These are phyloP conservation scores for Colletotrichum sp. DNA, from an alignment of 2,329 filamentous ascomycete species.

Conservation along the genomic window DNA sequence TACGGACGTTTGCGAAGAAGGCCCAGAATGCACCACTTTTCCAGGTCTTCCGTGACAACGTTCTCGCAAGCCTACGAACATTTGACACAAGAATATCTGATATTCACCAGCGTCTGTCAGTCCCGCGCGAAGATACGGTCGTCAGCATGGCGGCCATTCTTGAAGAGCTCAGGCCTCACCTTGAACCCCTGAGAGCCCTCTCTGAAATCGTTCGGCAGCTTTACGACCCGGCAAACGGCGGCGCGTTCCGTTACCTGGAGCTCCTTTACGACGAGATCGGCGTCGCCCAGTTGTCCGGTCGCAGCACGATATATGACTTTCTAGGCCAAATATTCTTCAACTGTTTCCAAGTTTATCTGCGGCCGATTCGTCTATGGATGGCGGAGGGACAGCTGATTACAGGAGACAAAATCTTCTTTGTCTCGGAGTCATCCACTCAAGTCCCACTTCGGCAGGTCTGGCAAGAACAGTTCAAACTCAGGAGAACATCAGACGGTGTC, in stretches of 20 bases:
- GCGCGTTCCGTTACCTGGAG: conserved; percentile 79
- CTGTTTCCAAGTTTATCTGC: conserved; percentile 83
- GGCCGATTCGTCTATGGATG: conserved; percentile 85
- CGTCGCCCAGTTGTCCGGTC: conserved; percentile 72
- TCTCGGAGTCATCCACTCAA: conserved; percentile 62
- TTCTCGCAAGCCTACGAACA: conserved; percentile 58
- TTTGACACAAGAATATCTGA: conserved; percentile 65
- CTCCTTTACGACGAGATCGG: conserved; percentile 75
- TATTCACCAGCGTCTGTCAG: conserved; percentile 66
- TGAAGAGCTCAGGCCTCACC: conserved; percentile 57
- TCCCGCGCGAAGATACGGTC: conserved; percentile 55
- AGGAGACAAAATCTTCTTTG: conserved; percentile 73
- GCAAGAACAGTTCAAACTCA: conserved; percentile 76
- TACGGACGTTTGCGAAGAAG: conserved; percentile 49
- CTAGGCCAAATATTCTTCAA: conserved; percentile 77
- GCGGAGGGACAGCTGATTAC: conserved; percentile 73
- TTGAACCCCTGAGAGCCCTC: conserved; percentile 64
- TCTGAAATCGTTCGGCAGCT: conserved; percentile 66
- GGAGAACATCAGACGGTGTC: conserved; percentile 61
- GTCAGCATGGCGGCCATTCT: conserved; percentile 72
- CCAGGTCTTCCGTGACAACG: conserved; percentile 73
- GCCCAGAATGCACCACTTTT: conserved; percentile 62
- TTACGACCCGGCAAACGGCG: conserved; percentile 49
- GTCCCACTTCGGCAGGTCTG: conserved; percentile 72
- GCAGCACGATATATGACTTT: conserved; percentile 64